Evolutionary conservation across 2,329 filamentous ascomycete species (phyloP).

Genomic region (Fusarium keratoplasticum): DNA sequence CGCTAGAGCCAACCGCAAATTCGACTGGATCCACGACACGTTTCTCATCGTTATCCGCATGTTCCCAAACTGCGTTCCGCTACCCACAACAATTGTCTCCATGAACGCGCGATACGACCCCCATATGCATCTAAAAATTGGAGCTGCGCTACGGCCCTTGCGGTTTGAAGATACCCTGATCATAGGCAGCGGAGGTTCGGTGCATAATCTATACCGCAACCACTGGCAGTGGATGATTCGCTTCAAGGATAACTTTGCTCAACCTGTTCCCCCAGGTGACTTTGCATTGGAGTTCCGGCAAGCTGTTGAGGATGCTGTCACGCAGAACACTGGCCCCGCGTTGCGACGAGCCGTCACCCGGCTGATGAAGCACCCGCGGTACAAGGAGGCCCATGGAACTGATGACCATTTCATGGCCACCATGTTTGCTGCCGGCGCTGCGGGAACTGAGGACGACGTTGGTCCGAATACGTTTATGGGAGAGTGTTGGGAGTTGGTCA

Average conservation of each 20-base stretch:
- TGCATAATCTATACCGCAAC: constrained; percentile 78
- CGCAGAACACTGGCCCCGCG: constrained; percentile 52
- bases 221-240: constrained; percentile 72
- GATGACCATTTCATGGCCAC: constrained; percentile 78
- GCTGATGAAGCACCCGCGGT: constrained; percentile 75
- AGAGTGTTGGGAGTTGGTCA: constrained; percentile 73
- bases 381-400: constrained; percentile 74
- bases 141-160: constrained; percentile 10
- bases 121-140: constrained; percentile 25
- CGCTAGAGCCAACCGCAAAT: not conserved
- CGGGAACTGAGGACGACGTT: constrained; percentile 59
- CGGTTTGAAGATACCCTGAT: constrained; percentile 55
- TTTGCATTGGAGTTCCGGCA: constrained; percentile 75
- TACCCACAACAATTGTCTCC: constrained; percentile 56
- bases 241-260: constrained; percentile 51
- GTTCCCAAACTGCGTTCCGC: not conserved
- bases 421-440: constrained; percentile 71
- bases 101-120: constrained; percentile 32
- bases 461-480: constrained; percentile 46
- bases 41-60: not conserved
- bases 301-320: constrained; percentile 69
- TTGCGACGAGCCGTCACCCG: constrained; percentile 66
- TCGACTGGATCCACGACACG: not conserved
- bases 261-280: constrained; percentile 33
- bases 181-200: constrained; percentile 69